Evolutionary conservation across 305 asterid genomes (phyloP), one percentile per base, ranked within the genome.

Genomic region (Nicotiana rustica): DNA sequence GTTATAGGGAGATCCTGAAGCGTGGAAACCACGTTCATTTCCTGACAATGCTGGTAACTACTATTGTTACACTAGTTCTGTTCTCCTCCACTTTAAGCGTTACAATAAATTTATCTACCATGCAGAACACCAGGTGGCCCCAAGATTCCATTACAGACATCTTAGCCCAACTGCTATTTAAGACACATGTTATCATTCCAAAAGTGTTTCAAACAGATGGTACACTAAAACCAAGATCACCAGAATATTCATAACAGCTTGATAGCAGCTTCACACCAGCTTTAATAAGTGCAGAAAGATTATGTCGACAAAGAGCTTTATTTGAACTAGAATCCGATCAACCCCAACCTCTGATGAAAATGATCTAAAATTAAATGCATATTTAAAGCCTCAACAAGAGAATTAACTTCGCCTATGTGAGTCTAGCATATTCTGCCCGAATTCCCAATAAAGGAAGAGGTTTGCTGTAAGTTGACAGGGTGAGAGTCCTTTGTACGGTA

Each of bases 261-360:
- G 41, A 38, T 49, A 73, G 61, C 62, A 73, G 52, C 62, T 47
- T 13, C 38, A 73, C 15, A 15, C 79, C 79, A 73, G 15, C 41
- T 73, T 44, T 49, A 73, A 14, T 36, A 47, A 73, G 41, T 47
- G 21, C 41, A 73, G 15, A 49, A 73, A 21, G 41, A 73, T 21
- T 49, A 21, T 4, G 62, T 6, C 41, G 62, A 47, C 62, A 47
- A 21, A 73, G 79, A 47, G 79, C 62, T 13, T 73, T 49, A 73
- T 73, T 7, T 73, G 62, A 73, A 49, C 25, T 13, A 73, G 79
- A 73, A 73, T 73, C 79, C 3, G 21, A 73, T 73, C 31, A 36
- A 73, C 25, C 79, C 79, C 33, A 49, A 73, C 14, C 41, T 73
- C 41, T 47, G 79, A 21, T 49, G 44, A 73, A 73, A 73, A 47